These are phyloP conservation scores for Nakazawaea holstii DNA, from an alignment of 805 yeast species.

Conservation along the genomic window DNA sequence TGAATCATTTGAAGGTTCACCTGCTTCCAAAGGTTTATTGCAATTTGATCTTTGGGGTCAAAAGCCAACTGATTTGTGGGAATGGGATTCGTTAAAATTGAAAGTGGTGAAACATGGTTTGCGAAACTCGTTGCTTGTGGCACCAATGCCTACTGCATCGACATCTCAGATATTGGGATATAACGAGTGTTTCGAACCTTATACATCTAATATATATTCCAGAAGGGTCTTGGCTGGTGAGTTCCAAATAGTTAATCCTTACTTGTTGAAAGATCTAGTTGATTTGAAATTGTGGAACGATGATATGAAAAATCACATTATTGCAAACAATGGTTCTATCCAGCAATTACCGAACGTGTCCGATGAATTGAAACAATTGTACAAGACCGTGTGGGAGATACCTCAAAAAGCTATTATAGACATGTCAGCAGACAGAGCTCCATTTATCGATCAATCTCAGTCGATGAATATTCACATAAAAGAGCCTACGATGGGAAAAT, in stretches of 20 bases:
- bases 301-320: conserved; percentile 50
- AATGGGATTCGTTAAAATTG: conserved; percentile 52
- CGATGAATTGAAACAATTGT: conserved; percentile 45
- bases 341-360: conserved; percentile 52
- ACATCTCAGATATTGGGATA: conserved; percentile 58
- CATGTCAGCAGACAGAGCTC: conserved; percentile 71
- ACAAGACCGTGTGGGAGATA: conserved; percentile 60
- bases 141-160: conserved; percentile 67
- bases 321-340: conserved; percentile 52
- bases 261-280: conserved; percentile 50
- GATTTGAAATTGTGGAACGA: conserved; percentile 57
- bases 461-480: conserved; percentile 86
- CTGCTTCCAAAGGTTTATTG: conserved; percentile 52
- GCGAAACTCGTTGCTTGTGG: conserved; percentile 55
- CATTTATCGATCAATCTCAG: conserved; percentile 88
- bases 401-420: conserved; percentile 55
- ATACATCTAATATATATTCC: conserved; percentile 56
- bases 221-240: conserved; percentile 62
- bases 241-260: conserved; percentile 59
- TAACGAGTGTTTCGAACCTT: conserved; percentile 61
- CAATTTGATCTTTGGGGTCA: conserved; percentile 56
- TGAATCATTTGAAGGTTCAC: conserved; percentile 48
- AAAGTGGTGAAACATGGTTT: conserved; percentile 44
- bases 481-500: conserved; percentile 95
- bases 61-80: conserved; percentile 54